phyloP scores from a whole-genome alignment of 148 eudicot genomes.

The Gaultheria prostrata region DNA sequence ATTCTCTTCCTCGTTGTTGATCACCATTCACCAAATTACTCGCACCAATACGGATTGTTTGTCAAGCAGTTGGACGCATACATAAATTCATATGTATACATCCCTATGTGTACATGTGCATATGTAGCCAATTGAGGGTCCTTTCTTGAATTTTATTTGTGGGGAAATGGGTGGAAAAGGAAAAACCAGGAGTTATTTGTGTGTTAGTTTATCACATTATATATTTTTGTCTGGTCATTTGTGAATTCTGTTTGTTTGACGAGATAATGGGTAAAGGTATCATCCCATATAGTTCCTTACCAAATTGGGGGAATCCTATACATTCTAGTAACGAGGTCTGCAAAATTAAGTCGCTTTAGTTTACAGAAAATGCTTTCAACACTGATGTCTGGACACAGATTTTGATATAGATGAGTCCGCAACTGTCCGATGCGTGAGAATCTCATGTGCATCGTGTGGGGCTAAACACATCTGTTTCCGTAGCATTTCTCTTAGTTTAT shows the following conservation, averaged over 20 bases:
- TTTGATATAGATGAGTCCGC: background rate
- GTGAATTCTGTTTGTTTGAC: background rate
- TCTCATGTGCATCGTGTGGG: background rate
- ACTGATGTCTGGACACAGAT: background rate
- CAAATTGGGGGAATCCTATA: background rate
- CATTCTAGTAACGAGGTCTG: background rate
- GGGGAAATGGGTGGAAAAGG: background rate
- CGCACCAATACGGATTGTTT: background rate
- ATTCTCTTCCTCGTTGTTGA: background rate
- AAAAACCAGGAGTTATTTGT: background rate
- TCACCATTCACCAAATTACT: background rate
- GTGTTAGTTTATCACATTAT: background rate
- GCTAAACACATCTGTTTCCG: background rate
- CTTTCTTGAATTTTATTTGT: background rate
- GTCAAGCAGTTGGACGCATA: background rate
- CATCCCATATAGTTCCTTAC: background rate
- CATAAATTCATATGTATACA: background rate
- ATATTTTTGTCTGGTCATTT: background rate
- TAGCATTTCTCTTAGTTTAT: background rate
- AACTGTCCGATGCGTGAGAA: background rate
- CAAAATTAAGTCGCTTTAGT: background rate
- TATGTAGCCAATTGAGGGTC: background rate
- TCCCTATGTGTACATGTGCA: background rate
- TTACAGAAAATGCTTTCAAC: background rate
- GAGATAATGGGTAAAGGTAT: background rate